These are phyloP conservation scores for Veloporphyrellus conicus DNA, from an alignment of 1,284 basidiomycete species.

Conservation along the genomic window DNA sequence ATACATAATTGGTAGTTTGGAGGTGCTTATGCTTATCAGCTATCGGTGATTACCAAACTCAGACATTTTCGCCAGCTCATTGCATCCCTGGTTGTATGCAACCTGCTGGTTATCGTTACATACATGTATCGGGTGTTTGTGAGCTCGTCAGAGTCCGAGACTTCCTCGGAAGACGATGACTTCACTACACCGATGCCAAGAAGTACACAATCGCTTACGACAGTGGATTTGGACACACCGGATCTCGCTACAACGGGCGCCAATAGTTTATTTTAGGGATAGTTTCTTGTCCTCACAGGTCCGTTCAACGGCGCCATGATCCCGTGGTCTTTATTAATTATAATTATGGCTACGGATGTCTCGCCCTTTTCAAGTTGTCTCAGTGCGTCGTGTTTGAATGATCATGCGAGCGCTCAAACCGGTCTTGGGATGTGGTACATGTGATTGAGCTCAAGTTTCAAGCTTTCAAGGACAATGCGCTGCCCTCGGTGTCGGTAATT, in stretches of 20 bases:
- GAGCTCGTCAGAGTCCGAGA: constrained; percentile 1
- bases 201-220: background rate
- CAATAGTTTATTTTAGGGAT: background rate
- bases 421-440: no score
- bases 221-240: background rate
- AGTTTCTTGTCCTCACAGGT: background rate
- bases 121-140: constrained; percentile 4
- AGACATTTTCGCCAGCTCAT: background rate
- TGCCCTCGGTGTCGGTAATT: background rate
- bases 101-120: constrained; percentile 12
- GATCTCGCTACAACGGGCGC: background rate
- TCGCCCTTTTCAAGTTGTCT: no score
- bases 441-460: no score
- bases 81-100: constrained; percentile 9
- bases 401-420: no score
- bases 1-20: constrained; percentile 1
- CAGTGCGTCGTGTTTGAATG: no score
- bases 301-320: background rate
- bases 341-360: no score
- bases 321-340: no score
- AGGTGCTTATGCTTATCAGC: constrained; percentile 6
- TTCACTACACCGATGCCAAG: constrained; percentile 1
- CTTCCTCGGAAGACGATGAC: constrained; percentile 12
- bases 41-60: background rate
- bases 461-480: background rate